Conservation (phyloP, 306 rosid species). For the Ormosia emarginata region DNA sequence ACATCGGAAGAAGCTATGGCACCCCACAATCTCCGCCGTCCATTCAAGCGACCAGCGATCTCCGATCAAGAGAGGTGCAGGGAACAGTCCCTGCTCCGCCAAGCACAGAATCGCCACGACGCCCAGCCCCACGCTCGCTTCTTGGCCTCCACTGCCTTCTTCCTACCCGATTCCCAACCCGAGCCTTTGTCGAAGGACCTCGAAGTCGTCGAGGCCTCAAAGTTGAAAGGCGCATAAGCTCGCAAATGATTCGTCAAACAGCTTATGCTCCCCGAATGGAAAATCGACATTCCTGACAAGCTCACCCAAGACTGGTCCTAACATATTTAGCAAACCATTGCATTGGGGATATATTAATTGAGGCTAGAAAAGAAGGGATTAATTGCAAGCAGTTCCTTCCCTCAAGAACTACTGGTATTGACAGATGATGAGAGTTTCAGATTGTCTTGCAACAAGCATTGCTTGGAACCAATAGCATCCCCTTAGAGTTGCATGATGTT, state of each 20-base stretch:
- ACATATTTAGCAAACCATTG: no score
- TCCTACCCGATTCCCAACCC: constrained; percentile 22
- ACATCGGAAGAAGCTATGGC: no score
- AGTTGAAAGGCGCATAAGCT: constrained; percentile 55
- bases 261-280: constrained; percentile 95
- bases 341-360: no score
- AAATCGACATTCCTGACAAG: constrained; percentile 78
- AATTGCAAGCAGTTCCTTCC: no score
- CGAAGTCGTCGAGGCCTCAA: constrained; percentile 38
- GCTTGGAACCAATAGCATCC: constrained; percentile 19
- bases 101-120: no score
- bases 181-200: constrained; percentile 31
- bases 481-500: constrained; percentile 24
- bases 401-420: constrained; percentile 27
- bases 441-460: constrained; percentile 36
- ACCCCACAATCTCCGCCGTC: no score
- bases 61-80: no score
- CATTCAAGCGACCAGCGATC: no score
- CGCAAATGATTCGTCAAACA: constrained; percentile 90
- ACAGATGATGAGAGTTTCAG: constrained; percentile 33
- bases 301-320: constrained; percentile 64
- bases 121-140: no score
- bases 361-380: no score
- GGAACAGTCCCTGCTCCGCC: no score
- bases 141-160: no score